These are phyloP conservation scores for Eucalyptus brandiana DNA, from an alignment of 345 rosid species.

Conservation along the genomic window DNA sequence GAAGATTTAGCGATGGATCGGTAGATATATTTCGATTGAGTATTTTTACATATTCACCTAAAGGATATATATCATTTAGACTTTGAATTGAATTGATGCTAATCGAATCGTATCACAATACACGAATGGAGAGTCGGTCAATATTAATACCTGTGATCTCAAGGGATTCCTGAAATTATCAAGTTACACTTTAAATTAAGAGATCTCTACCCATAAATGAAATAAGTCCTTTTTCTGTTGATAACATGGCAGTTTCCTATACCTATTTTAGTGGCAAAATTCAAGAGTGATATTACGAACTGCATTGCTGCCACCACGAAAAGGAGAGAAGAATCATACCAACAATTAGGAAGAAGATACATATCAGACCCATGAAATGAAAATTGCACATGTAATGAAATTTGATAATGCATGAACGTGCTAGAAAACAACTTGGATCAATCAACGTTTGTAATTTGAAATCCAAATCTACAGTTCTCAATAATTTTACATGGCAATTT, in stretches of 20 bases:
- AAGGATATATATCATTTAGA: neutral
- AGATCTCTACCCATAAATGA: neutral
- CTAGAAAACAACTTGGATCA: neutral
- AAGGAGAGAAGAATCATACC: neutral
- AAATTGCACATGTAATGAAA: neutral
- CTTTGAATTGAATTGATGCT: neutral
- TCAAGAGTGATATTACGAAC: neutral
- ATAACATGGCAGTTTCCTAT: neutral
- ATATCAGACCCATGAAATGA: neutral
- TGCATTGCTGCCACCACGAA: neutral
- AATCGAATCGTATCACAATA: accelerated
- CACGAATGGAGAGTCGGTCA: accelerated
- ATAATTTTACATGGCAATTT: neutral
- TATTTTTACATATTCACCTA: neutral
- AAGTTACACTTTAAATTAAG: neutral
- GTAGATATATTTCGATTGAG: neutral
- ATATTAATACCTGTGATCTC: neutral
- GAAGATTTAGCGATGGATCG: accelerated
- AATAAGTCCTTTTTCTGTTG: neutral
- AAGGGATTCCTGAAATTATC: neutral
- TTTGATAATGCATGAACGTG: neutral
- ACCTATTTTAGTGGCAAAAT: neutral
- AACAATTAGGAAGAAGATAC: neutral
- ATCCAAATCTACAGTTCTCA: neutral
- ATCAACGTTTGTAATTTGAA: accelerated